phyloP scores from a whole-genome alignment of 495 filamentous ascomycete genomes.

The Penicillium cataractarum region DNA sequence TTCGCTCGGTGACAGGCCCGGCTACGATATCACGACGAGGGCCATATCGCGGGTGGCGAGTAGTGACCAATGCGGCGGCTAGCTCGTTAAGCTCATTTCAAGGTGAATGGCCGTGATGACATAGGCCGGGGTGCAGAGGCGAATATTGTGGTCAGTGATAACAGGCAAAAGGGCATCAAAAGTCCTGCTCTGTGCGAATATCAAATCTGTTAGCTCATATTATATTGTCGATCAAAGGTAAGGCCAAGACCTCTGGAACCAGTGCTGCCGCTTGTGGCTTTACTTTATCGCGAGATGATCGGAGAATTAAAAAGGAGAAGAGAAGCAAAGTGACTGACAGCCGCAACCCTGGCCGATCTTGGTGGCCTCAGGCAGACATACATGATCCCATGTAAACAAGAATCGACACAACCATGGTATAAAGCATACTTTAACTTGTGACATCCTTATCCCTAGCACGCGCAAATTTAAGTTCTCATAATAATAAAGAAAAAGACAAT shows the following conservation, averaged over 20 bases:
- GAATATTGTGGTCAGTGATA: background rate
- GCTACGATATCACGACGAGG: background rate
- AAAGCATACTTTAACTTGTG: too few species aligned
- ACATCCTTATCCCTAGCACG: too few species aligned
- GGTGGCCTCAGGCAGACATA: slow-evolving; percentile 2
- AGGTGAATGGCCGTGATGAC: background rate
- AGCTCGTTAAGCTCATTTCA: slow-evolving; percentile 9
- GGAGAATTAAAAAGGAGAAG: background rate
- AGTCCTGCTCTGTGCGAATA: background rate
- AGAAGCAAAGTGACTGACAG: background rate
- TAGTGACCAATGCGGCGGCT: slow-evolving; percentile 6
- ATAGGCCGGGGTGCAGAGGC: background rate
- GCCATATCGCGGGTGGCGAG: slow-evolving; percentile 5
- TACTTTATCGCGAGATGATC: background rate
- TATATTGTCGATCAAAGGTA: background rate
- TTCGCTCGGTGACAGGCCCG: background rate
- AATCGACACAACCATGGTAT: too few species aligned
- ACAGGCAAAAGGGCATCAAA: background rate
- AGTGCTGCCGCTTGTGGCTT: background rate
- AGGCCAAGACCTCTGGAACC: too few species aligned
- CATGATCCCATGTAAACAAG: background rate
- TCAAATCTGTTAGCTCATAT: too few species aligned
- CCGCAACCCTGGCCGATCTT: background rate
- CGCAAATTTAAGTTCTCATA: too few species aligned
- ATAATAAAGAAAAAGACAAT: too few species aligned